Evolutionary conservation across 176 grass and related monocot species (phyloP), one percentile per base, ranked within the genome.

Genomic region (Avena sativa): DNA sequence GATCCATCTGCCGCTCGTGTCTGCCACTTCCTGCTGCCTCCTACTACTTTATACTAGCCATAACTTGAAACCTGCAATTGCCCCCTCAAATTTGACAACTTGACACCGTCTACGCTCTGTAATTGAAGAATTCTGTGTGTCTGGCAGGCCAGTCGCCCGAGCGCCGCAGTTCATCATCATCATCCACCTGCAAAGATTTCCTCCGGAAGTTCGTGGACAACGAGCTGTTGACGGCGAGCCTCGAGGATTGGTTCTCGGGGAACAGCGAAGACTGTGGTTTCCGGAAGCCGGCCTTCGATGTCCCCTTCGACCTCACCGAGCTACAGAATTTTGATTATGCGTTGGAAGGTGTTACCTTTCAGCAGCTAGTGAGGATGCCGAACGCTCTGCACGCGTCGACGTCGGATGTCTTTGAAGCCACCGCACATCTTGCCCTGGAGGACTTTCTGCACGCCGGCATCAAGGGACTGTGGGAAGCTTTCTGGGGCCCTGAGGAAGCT

Each of bases 281-380:
- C 67, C 84, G 40, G 68, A 89, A 92, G 58, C 91, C 88, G 64
- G 76, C 62, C 43, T 96, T 99, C 21, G 90, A 90, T 81, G 92
- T 89, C 38, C 90, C 94, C 81, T 99, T 96, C 6, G 87, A 99
- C 47, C 78, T 96, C 52, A 57, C 77, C 16, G 87, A 99, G 86
- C 89, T 99, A 23, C 94, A 96, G 72, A 96, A 87, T 87, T 94
- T 96, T 46, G 97, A 96, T 81, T 96, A 98, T 79, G 97, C 97
- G 9, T 47, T 98, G 25, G 96, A 96, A 69, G 92, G 97, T 36
- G 79, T 94, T 85, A 85, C 97, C 48, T 98, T 98, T 83, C 97
- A 94, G 79, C 97, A 96, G 84, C 80, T 98, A 12, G 87, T 96
- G 43, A 80, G 97, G 78, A 98, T 98, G 97, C 93, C 97, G 28